These are phyloP conservation scores for Pseudogymnoascus sp. DNA, from an alignment of 2,329 filamentous ascomycete species.

Conservation along the genomic window DNA sequence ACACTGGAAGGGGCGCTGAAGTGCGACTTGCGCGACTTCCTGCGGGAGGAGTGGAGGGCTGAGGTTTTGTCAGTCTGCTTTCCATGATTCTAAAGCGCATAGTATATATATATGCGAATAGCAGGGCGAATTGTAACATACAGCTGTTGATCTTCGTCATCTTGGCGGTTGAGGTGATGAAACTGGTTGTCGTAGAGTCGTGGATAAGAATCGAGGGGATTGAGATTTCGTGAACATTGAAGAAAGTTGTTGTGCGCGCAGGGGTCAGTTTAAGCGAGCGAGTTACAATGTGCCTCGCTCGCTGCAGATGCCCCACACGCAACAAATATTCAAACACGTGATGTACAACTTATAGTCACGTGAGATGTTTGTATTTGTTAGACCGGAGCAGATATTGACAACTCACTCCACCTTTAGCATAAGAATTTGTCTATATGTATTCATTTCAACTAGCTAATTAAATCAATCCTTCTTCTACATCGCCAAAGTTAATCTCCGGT, in stretches of 20 bases:
- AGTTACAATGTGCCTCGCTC: neutral
- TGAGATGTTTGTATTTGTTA: neutral
- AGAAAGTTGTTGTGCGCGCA: conserved; percentile 2
- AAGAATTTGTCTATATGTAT: neutral
- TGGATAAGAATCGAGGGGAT: conserved; percentile 10
- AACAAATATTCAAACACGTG: neutral
- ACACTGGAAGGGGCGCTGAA: conserved; percentile 91
- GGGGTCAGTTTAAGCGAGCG: conserved; percentile 5
- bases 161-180: conserved; percentile 35
- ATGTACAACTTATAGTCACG: neutral
- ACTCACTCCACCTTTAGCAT: neutral
- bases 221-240: conserved; percentile 6
- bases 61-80: conserved; percentile 15
- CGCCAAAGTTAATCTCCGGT: conserved; percentile 1
- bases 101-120: neutral
- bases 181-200: conserved; percentile 19
- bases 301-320: neutral
- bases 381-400: neutral
- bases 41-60: conserved; percentile 74
- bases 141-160: conserved; percentile 66
- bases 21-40: conserved; percentile 99
- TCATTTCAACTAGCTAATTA: conserved; percentile 1
- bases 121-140: conserved; percentile 31
- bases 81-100: conserved; percentile 10
- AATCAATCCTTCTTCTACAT: neutral